Conservation (phyloP, 306 rosid genomes). For the Rosa persica region DNA sequence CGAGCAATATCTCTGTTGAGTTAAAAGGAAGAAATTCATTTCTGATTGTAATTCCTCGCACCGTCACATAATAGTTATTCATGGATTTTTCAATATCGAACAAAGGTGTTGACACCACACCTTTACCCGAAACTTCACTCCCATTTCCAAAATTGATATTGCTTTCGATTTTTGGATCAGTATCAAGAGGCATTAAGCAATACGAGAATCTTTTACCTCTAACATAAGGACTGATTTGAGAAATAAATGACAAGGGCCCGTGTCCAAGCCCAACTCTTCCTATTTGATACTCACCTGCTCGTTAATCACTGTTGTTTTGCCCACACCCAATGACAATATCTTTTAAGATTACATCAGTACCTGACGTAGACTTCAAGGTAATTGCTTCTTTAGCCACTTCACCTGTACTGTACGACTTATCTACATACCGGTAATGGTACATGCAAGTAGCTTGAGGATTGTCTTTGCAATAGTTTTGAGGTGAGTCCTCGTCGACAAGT, state of each 20-base stretch:
- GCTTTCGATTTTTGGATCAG: slow-evolving; percentile 41
- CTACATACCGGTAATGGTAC: slow-evolving; percentile 43
- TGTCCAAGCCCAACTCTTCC: slow-evolving; percentile 52
- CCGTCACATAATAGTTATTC: slow-evolving; percentile 40
- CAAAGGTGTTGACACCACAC: slow-evolving; percentile 50
- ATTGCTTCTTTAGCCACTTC: slow-evolving; percentile 40
- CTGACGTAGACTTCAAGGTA: slow-evolving; percentile 31
- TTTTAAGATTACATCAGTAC: slow-evolving; percentile 16
- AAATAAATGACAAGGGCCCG: slow-evolving; percentile 49
- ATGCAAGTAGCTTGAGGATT: slow-evolving; percentile 24
- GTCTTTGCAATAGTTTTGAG: not conserved
- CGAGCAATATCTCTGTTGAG: not conserved
- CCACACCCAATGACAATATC: slow-evolving; percentile 53
- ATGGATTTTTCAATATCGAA: slow-evolving; percentile 19
- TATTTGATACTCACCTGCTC: slow-evolving; percentile 50
- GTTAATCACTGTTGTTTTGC: slow-evolving; percentile 35
- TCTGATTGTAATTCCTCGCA: slow-evolving; percentile 10
- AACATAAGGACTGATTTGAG: slow-evolving; percentile 39
- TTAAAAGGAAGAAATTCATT: not conserved
- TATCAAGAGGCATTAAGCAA: slow-evolving; percentile 49
- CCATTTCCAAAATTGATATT: slow-evolving; percentile 44
- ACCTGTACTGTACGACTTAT: slow-evolving; percentile 33
- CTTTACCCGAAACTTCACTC: slow-evolving; percentile 48
- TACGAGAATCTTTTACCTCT: slow-evolving; percentile 56
- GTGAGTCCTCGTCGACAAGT: not conserved